A percentile compares a stretch with the other conserved stretches of the same genome.
phyloP scores from a whole-genome alignment of 2,329 filamentous ascomycete genomes.

The Lanzia echinophila region DNA sequence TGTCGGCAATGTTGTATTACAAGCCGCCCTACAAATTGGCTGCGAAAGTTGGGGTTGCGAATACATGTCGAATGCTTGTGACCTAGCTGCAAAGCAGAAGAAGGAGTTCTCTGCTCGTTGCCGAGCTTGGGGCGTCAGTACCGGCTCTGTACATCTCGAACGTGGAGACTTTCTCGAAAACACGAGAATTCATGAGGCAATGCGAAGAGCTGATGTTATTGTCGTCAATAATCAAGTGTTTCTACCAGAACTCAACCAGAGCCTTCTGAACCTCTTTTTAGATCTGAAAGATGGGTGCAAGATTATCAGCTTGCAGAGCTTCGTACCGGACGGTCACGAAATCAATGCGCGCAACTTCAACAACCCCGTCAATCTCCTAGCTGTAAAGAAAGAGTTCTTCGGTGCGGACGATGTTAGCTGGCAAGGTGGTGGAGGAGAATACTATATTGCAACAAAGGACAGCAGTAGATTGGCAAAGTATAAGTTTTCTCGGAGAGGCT shows the following conservation, averaged over 20 bases:
- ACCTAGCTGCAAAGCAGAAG: constrained; percentile 72
- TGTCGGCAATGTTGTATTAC: constrained; percentile 90
- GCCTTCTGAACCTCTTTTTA: constrained; percentile 80
- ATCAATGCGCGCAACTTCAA: constrained; percentile 66
- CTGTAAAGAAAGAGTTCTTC: constrained; percentile 65
- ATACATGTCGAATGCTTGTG: constrained; percentile 86
- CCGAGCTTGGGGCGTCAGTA: constrained; percentile 78
- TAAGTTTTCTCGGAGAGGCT: background rate
- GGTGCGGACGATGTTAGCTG: constrained; percentile 74
- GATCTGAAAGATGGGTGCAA: constrained; percentile 87
- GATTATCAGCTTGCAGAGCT: constrained; percentile 87
- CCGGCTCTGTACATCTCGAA: constrained; percentile 73
- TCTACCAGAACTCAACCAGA: constrained; percentile 77
- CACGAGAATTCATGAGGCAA: constrained; percentile 58
- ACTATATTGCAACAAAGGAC: constrained; percentile 75
- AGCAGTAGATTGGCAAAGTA: constrained; percentile 12
- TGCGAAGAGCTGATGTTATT: constrained; percentile 87
- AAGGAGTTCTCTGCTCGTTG: constrained; percentile 80
- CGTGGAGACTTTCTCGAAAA: constrained; percentile 79
- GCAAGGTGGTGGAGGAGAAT: constrained; percentile 77
- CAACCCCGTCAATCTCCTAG: constrained; percentile 75
- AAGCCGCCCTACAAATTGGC: constrained; percentile 86
- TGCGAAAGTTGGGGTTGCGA: constrained; percentile 96
- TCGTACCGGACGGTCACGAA: constrained; percentile 74
- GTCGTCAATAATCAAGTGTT: constrained; percentile 98